Evolutionary conservation across 805 yeast genomes (phyloP).

Genomic region (Barnettozyma salicaria): DNA sequence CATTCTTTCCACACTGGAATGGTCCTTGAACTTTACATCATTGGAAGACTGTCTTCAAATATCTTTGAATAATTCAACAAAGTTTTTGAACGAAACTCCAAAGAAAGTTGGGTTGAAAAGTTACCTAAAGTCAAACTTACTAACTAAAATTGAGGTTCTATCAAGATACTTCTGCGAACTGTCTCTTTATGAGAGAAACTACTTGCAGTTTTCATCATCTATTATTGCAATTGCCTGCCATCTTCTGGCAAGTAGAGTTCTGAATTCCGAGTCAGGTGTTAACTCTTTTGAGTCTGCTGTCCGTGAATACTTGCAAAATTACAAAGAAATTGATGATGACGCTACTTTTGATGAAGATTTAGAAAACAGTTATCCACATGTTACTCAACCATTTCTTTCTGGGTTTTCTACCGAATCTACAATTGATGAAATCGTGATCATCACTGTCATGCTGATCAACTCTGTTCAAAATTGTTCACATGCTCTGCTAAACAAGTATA

Average conservation of each 20-base stretch:
- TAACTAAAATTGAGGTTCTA: conserved; percentile 22
- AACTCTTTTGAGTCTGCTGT: conserved; percentile 19
- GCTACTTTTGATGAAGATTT: conserved; percentile 23
- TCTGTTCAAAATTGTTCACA: conserved; percentile 19
- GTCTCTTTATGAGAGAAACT: conserved; percentile 44
- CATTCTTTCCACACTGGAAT: conserved; percentile 61
- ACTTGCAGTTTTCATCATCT: conserved; percentile 40
- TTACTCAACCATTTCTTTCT: conserved; percentile 22
- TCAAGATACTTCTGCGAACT: conserved; percentile 50
- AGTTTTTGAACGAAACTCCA: conserved; percentile 18
- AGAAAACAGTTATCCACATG: conserved; percentile 23
- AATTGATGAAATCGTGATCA: conserved; percentile 13
- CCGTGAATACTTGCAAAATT: conserved; percentile 6
- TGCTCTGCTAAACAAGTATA: conserved; percentile 23
- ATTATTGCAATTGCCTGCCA: conserved; percentile 45
- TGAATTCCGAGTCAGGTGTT: conserved; percentile 28
- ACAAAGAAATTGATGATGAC: conserved; percentile 20
- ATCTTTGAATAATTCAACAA: conserved; percentile 12
- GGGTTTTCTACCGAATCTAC: conserved; percentile 19
- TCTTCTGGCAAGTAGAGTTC: conserved; percentile 44
- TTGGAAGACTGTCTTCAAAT: conserved; percentile 26
- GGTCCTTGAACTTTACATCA: conserved; percentile 38
- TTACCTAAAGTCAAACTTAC: conserved; percentile 11
- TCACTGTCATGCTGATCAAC: conserved; percentile 15
- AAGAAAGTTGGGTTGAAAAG: conserved; percentile 15